Evolutionary conservation across 441 rosid genomes (phyloP), one percentile per base, ranked within the genome.

Genomic region (Flueggea neowawraea): DNA sequence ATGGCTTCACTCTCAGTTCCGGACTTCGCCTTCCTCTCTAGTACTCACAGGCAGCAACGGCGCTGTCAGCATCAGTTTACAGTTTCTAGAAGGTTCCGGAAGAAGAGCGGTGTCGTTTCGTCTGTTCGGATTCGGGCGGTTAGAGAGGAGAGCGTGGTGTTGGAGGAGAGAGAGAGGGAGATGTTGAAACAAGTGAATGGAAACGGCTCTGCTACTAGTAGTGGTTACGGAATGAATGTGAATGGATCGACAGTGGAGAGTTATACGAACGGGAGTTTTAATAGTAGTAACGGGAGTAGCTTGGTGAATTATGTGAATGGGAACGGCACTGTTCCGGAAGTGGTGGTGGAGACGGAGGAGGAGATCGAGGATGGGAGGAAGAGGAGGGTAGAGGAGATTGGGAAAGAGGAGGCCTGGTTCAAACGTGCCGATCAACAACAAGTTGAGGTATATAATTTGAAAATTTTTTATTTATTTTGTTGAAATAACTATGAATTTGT

Each of bases 361-460:
- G 61, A 49, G 31, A 71, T 57, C 53, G 87, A 83, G 71, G 86
- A 78, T 64, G 79, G 71, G 59, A 81, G 97, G 86, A 78, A 83
- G 80, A 91, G 78, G 84, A 84, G 95, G 68, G 83, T 95, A 9
- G 99, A 95, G 71, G 92, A 91, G 69, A 88, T 95, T 44, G 97
- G 97, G 65, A 85, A 84, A 76, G 99, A 95, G 61, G 97, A 91
- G 10, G 97, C 96, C n/a, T 91, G 97, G 97, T 95, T 95, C 77
- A 91, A 88, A 77, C 69, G 61, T 4, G 77, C 47, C 22, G 73
- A 71, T 16, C 76, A 73, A 48, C 77, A 73, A 49, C 76, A 72
- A 62, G 78, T 75, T 45, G 90, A 94, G 95, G 99, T 94, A 71
- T 13, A 51, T n/a, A 6, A 56, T 56, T 31, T 65, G 31, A 57